Conservation (phyloP, 768 basidiomycete species). For the Termitomyces sp. region DNA sequence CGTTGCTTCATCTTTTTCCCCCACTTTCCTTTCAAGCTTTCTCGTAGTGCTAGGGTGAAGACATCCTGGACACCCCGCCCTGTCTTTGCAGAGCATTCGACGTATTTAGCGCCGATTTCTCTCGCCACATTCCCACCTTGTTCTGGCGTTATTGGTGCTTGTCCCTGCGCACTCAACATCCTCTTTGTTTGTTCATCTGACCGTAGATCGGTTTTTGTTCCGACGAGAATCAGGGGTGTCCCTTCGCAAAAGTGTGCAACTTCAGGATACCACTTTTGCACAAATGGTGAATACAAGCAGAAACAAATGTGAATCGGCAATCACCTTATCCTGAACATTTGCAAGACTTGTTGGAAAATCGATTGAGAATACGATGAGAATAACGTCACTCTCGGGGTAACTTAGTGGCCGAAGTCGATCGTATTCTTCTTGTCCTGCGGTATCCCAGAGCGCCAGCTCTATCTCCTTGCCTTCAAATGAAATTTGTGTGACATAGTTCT, state of each 20-base stretch:
- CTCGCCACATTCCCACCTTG: conserved; percentile 83
- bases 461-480: conserved; percentile 84
- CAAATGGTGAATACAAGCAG: conserved; percentile 1
- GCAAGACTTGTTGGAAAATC: conserved; percentile 89
- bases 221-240: conserved; percentile 87
- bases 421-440: conserved; percentile 96
- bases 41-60: conserved; percentile 81
- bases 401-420: conserved; percentile 81
- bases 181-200: conserved; percentile 79
- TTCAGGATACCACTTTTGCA: conserved; percentile 81
- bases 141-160: conserved; percentile 70
- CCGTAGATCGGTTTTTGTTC: conserved; percentile 90
- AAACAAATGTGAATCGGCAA: conserved; percentile 10
- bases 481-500: conserved; percentile 89
- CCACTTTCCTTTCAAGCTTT: conserved; percentile 82
- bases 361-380: conserved; percentile 91
- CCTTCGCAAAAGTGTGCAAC: conserved; percentile 89
- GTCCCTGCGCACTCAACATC: conserved; percentile 88
- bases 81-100: conserved; percentile 94
- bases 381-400: conserved; percentile 86
- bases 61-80: conserved; percentile 88
- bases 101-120: conserved; percentile 90
- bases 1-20: conserved; percentile 63
- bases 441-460: conserved; percentile 98
- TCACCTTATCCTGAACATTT: conserved; percentile 86